A percentile compares a stretch with the other conserved stretches of the same genome.
phyloP scores from a whole-genome alignment of 192 early-diverging fungal genomes.

The Mortierella claussenii region DNA sequence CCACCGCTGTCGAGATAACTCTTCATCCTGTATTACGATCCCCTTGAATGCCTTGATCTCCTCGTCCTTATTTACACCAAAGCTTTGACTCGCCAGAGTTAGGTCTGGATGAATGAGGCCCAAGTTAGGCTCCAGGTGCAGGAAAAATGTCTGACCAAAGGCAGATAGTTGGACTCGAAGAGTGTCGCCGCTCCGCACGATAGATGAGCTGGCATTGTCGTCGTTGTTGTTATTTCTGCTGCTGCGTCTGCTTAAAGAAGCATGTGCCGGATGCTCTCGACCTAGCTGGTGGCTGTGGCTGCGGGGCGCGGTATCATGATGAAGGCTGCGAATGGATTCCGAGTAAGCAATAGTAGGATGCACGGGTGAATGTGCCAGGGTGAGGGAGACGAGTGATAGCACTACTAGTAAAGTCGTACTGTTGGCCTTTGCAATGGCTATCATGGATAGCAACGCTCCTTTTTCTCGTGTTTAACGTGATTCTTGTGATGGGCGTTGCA shows the following conservation, averaged over 20 bases:
- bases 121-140: constrained; percentile 74
- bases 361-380: constrained; percentile 24
- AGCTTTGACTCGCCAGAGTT: constrained; percentile 44
- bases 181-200: constrained; percentile 57
- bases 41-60: constrained; percentile 76
- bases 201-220: constrained; percentile 8
- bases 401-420: too few relatives aligned
- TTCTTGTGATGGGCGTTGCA: too few relatives aligned
- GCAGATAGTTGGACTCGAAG: constrained; percentile 67
- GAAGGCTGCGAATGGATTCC: constrained; percentile 21
- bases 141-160: constrained; percentile 71
- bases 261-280: too few relatives aligned
- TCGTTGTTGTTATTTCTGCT: constrained; percentile 6
- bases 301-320: constrained; percentile 36
- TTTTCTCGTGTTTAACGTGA: too few relatives aligned
- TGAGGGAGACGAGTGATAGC: too few relatives aligned
- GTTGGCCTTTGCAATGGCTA: too few relatives aligned
- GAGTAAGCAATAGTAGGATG: constrained; percentile 41
- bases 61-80: constrained; percentile 47
- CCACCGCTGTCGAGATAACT: constrained; percentile 44
- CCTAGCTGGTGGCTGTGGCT: neutral
- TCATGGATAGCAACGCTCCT: too few relatives aligned
- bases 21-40: constrained; percentile 48
- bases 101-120: constrained; percentile 77
- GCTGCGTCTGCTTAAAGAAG: constrained; percentile 7